Conservation (phyloP, 139 green algal genomes). For the Chlamydomonas sp. region DNA sequence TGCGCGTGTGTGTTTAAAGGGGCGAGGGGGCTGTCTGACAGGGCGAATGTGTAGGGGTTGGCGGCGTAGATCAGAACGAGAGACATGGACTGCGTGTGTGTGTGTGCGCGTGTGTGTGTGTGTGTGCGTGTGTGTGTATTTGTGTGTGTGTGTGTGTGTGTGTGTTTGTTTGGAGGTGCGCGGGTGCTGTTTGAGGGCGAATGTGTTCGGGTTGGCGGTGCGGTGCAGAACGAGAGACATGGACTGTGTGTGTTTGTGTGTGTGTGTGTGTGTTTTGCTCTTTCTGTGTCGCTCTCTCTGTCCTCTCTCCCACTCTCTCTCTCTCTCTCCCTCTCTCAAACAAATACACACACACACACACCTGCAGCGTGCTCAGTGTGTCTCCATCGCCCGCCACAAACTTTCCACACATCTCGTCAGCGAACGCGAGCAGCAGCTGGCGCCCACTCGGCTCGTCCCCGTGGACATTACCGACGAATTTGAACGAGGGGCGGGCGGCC, state of each 20-base stretch:
- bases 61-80: conserved; percentile 66
- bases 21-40: neutral
- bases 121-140: no score
- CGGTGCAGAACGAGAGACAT: neutral
- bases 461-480: conserved; percentile 79
- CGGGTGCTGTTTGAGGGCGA: conserved; percentile 21
- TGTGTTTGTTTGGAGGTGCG: no score
- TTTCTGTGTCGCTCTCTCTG: no score
- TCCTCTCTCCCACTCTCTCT: no score
- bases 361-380: no score
- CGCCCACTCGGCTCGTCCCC: conserved; percentile 78
- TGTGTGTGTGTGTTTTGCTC: neutral
- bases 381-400: no score
- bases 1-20: neutral
- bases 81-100: conserved; percentile 44
- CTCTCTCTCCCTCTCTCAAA: no score
- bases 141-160: no score
- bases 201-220: neutral
- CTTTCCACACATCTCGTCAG: neutral
- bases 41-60: no score
- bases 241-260: neutral
- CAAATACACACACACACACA: no score
- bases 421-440: conserved; percentile 18
- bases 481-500: conserved; percentile 47
- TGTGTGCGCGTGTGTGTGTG: no score